Percentiles rank a stretch among this genome's conserved stretches.
Evolutionary conservation across 1,139 yeast genomes (phyloP).

Genomic region (Pneumocystis carinii): DNA sequence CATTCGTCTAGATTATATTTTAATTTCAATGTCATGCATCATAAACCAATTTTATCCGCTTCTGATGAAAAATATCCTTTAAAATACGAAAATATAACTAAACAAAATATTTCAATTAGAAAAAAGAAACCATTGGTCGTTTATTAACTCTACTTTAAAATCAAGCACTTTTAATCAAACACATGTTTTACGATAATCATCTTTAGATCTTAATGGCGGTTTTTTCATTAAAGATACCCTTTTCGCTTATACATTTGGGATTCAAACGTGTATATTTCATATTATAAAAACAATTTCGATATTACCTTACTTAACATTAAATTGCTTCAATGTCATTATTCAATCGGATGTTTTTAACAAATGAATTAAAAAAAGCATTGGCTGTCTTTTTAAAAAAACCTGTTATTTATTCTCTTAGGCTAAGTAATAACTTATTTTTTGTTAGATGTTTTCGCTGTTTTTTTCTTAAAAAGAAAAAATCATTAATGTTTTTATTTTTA

Average conservation of each 20-base stretch:
- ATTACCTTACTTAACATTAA: not conserved
- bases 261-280: not conserved
- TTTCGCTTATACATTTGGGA: not conserved
- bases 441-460: not conserved
- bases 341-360: not conserved
- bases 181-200: not conserved
- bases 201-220: not conserved
- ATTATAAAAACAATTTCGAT: not conserved
- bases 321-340: not conserved
- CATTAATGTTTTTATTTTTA: not conserved
- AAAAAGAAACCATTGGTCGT: not conserved
- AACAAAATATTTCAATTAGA: not conserved
- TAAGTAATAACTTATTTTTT: not conserved
- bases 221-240: not conserved
- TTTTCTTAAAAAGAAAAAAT: not conserved
- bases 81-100: not conserved
- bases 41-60: not conserved
- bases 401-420: not conserved
- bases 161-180: not conserved
- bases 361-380: not conserved
- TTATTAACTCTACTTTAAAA: not conserved
- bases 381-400: not conserved
- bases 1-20: not conserved
- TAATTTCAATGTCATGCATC: not conserved
- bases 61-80: not conserved